Evolutionary conservation across 306 rosid species (phyloP).

Genomic region (Ormosia emarginata): DNA sequence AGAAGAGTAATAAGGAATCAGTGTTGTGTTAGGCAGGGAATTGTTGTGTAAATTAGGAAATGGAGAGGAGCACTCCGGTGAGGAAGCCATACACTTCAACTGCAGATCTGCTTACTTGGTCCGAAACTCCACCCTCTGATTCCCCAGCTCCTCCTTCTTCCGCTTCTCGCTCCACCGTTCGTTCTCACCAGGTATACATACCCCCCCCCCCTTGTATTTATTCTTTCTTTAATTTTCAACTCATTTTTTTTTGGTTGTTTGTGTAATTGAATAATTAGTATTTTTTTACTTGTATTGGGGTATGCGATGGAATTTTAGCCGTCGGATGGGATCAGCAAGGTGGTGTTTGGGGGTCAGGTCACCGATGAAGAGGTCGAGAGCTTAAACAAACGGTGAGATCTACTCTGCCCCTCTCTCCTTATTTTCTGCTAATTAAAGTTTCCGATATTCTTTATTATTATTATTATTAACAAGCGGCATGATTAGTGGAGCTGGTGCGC

Average conservation of each 20-base stretch:
- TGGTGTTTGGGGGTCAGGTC: slow-evolving; percentile 97
- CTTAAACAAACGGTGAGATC: slow-evolving; percentile 98
- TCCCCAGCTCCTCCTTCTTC: slow-evolving; percentile 63
- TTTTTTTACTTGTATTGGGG: background rate
- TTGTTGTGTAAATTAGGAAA: background rate
- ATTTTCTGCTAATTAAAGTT: background rate
- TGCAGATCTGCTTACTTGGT: slow-evolving; percentile 98
- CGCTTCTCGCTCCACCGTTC: slow-evolving; percentile 50
- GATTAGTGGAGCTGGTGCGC: background rate
- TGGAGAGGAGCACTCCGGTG: slow-evolving; percentile 92
- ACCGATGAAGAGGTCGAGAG: slow-evolving; percentile 88
- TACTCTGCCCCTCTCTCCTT: slow-evolving; percentile 3
- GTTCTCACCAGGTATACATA: slow-evolving; percentile 71
- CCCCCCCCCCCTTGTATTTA: background rate
- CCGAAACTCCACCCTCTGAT: slow-evolving; percentile 65
- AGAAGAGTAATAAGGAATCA: background rate
- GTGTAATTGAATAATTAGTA: background rate
- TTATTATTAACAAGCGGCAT: background rate
- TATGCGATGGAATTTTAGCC: slow-evolving; percentile 47
- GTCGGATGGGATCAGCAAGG: slow-evolving; percentile 97
- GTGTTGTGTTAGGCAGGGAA: background rate
- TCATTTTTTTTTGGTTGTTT: background rate
- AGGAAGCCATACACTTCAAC: slow-evolving; percentile 93
- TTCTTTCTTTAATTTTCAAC: background rate
- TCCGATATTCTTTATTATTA: background rate